These are phyloP conservation scores for Mycena albidolilacea DNA, from an alignment of 768 basidiomycete genomes.

Conservation along the genomic window DNA sequence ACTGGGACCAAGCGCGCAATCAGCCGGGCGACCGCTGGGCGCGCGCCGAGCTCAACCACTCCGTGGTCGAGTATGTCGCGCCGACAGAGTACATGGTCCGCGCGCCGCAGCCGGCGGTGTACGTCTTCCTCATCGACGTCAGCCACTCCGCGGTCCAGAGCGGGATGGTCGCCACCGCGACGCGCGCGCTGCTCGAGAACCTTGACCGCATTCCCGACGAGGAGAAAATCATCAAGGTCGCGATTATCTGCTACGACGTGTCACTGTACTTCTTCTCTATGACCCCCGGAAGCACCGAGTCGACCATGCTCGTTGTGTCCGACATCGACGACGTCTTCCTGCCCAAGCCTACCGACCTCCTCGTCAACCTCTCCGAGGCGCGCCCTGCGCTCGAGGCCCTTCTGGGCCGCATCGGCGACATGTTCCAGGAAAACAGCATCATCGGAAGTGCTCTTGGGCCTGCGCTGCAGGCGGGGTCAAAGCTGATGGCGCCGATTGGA, in stretches of 20 bases:
- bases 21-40: slow-evolving; percentile 97
- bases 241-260: slow-evolving; percentile 92
- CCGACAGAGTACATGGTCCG: slow-evolving; percentile 99
- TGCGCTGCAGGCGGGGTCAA: slow-evolving; percentile 95
- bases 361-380: slow-evolving; percentile 93
- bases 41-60: slow-evolving; percentile 92
- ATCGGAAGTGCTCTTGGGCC: slow-evolving; percentile 96
- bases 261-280: slow-evolving; percentile 98
- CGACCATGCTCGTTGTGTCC: slow-evolving; percentile 96
- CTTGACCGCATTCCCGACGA: slow-evolving; percentile 96
- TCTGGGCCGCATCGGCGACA: slow-evolving; percentile 88
- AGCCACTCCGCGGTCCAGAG: slow-evolving; percentile 93
- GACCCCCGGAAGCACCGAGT: slow-evolving; percentile 80
- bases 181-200: slow-evolving; percentile 95
- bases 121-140: slow-evolving; percentile 97
- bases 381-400: slow-evolving; percentile 85
- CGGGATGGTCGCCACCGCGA: slow-evolving; percentile 98
- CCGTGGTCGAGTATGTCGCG: slow-evolving; percentile 96
- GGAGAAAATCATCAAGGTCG: slow-evolving; percentile 92
- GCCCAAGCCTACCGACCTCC: slow-evolving; percentile 96
- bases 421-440: slow-evolving; percentile 97
- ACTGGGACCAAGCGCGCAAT: slow-evolving; percentile 96
- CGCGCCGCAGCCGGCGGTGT: slow-evolving; percentile 97
- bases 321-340: slow-evolving; percentile 98
- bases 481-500: slow-evolving; percentile 94